A percentile compares a stretch with the other conserved stretches of the same genome.
Conservation (phyloP, 441 rosid genomes). For the Euphorbia neoarborescens region DNA sequence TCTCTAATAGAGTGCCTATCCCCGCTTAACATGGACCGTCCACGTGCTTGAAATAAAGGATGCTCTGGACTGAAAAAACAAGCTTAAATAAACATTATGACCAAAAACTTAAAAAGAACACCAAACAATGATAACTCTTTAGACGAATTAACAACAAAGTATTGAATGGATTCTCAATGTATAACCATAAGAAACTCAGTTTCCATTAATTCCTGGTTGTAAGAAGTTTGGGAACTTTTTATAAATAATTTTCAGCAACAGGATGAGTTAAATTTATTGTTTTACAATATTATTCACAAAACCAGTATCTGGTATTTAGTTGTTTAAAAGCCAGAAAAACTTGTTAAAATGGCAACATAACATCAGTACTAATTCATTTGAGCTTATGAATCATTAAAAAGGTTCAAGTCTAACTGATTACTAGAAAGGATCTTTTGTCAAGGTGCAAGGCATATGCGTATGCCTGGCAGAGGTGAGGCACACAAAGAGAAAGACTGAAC, state of each 20-base stretch:
- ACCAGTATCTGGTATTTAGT: not conserved
- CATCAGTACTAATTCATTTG: not conserved
- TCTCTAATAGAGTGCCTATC: constrained; percentile 62
- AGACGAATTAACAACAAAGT: not conserved
- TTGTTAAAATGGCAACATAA: not conserved
- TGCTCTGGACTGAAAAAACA: constrained; percentile 84
- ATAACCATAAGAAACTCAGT: constrained; percentile 1
- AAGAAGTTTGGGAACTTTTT: not conserved
- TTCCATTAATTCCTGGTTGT: not conserved
- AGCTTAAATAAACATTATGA: constrained; percentile 17
- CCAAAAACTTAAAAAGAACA: not conserved
- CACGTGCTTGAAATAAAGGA: constrained; percentile 82
- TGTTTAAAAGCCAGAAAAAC: not conserved
- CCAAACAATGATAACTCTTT: not conserved
- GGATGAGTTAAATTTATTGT: not conserved
- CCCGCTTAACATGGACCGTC: constrained; percentile 86
- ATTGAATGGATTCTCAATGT: not conserved
- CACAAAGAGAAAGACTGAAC: not conserved
- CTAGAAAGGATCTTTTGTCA: not conserved
- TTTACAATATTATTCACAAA: not conserved
- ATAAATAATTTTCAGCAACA: not conserved
- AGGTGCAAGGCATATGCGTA: not conserved
- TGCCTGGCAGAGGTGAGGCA: not conserved
- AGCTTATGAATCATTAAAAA: not conserved
- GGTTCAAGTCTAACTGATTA: not conserved